A percentile compares a stretch with the other conserved stretches of the same genome.
Conservation (phyloP, 257 asterid species). For the Leonotis leonurus region DNA sequence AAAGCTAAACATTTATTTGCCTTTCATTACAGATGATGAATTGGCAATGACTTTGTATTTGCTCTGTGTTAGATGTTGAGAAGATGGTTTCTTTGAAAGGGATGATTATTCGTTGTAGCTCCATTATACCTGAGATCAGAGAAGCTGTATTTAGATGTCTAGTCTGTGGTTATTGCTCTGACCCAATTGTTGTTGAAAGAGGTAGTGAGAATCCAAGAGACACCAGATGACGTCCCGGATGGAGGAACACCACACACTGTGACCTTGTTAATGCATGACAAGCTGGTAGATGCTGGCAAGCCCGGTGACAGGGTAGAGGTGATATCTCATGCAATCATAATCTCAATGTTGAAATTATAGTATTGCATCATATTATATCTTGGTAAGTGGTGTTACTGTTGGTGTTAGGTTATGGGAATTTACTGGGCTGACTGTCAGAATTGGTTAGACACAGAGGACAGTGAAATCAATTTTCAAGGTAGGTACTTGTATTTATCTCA, state of each 20-base stretch:
- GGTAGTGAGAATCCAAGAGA: constrained; percentile 99
- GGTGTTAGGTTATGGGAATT: constrained; percentile 83
- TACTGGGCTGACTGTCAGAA: constrained; percentile 91
- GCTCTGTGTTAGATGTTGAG: constrained; percentile 60
- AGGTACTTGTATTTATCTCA: constrained; percentile 18
- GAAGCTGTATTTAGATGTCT: constrained; percentile 96
- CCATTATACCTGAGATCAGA: constrained; percentile 92
- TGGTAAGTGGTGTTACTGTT: constrained; percentile 22
- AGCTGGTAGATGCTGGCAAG: constrained; percentile 89
- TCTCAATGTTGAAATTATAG: not conserved
- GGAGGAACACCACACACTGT: constrained; percentile 99
- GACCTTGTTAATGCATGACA: constrained; percentile 96
- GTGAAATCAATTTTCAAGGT: constrained; percentile 90
- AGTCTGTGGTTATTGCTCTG: constrained; percentile 88
- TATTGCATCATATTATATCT: not conserved
- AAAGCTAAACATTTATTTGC: no score
- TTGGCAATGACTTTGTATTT: not conserved
- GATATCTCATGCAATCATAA: constrained; percentile 14
- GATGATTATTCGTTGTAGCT: constrained; percentile 91
- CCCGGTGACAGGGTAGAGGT: constrained; percentile 99
- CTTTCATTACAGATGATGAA: not conserved
- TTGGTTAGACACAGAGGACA: constrained; percentile 94
- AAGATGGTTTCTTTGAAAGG: constrained; percentile 95
- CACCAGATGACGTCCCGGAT: constrained; percentile 96
- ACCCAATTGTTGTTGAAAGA: constrained; percentile 82